Evolutionary conservation across 768 basidiomycete genomes (phyloP), one percentile per base, ranked within the genome.

Genomic region (Cystobasidium tubakii): DNA sequence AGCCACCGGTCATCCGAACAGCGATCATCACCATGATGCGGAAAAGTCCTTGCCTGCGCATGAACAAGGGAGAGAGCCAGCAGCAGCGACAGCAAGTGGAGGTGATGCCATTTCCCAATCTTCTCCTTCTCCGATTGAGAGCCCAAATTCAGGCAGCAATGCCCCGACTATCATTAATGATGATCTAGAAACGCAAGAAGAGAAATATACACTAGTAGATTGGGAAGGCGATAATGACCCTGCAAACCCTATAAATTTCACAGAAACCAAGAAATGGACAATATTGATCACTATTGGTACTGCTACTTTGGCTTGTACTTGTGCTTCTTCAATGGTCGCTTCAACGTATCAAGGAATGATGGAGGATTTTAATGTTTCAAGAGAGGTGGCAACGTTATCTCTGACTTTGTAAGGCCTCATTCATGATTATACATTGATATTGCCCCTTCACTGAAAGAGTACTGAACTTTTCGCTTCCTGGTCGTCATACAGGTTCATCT

Each of bases 321-420:
- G 83, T 69, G 77, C 81, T 10, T 80, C 79, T 1, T 81, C 80
- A 2, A 81, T 83, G 80, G 82, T 79, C 19, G 66, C 77, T 55
- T 87, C 86, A 65, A 86, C 90, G 0, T 89, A 91, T 80, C 77
- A 79, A 0, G 87, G 86, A 0, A 83, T 89, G 50, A 83, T 86
- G 43, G 71, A 79, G 10, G 81, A 84, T 6, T 84, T 90, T 53
- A 82, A 85, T 53, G 85, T 88, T 1, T 84, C 85, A 0, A 81
- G 81, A 17, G 84, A 86, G 75, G 85, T 87, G 25, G 82, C 85
- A 0, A 84, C 76, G 0, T 72, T 78, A 17, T 73, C 75, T 27
- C 55, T 77, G 12, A 75, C 71, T 9, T 62, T 77, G 1, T 77
- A 64, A 36, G 77, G 76, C 1, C 39, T 76, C 1, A 53, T 60